These are phyloP conservation scores for Auxenochlorella pyrenoidosa DNA, from an alignment of 139 green algal species.

Conservation along the genomic window DNA sequence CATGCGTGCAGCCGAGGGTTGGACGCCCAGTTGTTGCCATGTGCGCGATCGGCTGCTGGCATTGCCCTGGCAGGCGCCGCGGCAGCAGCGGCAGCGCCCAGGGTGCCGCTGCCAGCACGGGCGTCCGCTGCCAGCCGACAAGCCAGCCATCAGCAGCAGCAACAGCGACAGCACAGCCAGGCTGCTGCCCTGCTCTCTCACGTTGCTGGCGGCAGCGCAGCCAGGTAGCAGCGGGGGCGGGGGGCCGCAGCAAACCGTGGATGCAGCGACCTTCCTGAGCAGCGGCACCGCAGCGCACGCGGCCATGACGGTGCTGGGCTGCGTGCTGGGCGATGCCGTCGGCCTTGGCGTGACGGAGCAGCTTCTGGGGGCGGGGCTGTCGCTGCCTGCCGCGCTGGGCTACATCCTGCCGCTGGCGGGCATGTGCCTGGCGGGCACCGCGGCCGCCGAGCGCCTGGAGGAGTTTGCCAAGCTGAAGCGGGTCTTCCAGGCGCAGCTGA, in stretches of 20 bases:
- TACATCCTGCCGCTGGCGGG: slow-evolving; percentile 10
- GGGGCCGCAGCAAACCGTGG: not conserved
- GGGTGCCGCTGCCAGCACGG: too few species aligned
- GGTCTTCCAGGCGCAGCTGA: slow-evolving; percentile 4
- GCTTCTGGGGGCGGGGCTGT: not conserved
- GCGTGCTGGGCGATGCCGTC: not conserved
- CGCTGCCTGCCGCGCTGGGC: not conserved
- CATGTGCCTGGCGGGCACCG: not conserved
- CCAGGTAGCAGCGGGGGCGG: not conserved
- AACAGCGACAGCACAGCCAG: not conserved
- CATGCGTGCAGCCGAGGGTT: too few species aligned
- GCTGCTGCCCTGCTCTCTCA: not conserved
- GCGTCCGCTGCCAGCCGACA: not conserved
- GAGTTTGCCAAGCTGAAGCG: not conserved
- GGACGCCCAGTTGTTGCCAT: too few species aligned
- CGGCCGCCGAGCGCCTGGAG: not conserved
- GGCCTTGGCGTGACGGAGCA: slow-evolving; percentile 1
- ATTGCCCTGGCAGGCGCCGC: not conserved
- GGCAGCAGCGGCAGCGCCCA: not conserved
- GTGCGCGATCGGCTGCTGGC: not conserved
- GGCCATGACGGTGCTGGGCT: slow-evolving; percentile 8
- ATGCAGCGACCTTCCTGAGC: not conserved
- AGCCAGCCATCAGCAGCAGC: not conserved
- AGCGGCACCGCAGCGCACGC: not conserved
- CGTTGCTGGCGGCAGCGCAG: not conserved